Base-by-base conservation (phyloP, 805 yeast genomes). In the Candida hispaniensis region DNA sequence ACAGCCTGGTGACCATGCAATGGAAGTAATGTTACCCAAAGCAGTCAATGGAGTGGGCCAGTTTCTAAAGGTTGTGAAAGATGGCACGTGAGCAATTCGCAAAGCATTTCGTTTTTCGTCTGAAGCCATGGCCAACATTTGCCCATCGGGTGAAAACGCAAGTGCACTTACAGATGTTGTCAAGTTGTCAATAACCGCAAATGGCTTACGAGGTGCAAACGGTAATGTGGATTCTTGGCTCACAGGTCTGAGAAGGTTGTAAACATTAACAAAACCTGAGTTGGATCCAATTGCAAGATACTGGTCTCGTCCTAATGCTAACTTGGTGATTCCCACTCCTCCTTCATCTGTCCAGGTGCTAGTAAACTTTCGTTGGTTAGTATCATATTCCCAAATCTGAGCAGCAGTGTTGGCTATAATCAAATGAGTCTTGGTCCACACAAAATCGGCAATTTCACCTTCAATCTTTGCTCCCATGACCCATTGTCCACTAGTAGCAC, bases 21-120 rank as follows among this genome's bases (percentile, higher is more conserved):
- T 77, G 11, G 75, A 58, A 0, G 95, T 81, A 19, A 91, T 95
- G 46, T 78, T 74, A n/a, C 98, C 99, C 46, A 91, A 67, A 7
- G 98, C 97, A 1, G 98, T 88, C 5, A 85, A 85, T 34, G 88
- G 75, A 2, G 97, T 91, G 11, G 99, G 99, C 98, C 98, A 91
- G 62, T 91, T 91, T 30, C 75, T 66, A 59, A 75, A 91, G 5
- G 82, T 94, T 12, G 81, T 71, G 44, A 88, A 82, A 15, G 80
- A 69, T 14, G 96, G 94, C 39, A 88, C 58, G 53, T 91, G 97
- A 8, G 83, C 86, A 44, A 91, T 55, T 49, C 86, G 70, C 42
- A 91, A 63, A 3, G 95, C 81, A 56, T 91, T 97, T 48, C 77
- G 74, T 60, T 76, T 74, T 4, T 78, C 83, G 48, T 93, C 67